Evolutionary conservation across 495 filamentous ascomycete genomes (phyloP).

Genomic region (Echria macrotheca): DNA sequence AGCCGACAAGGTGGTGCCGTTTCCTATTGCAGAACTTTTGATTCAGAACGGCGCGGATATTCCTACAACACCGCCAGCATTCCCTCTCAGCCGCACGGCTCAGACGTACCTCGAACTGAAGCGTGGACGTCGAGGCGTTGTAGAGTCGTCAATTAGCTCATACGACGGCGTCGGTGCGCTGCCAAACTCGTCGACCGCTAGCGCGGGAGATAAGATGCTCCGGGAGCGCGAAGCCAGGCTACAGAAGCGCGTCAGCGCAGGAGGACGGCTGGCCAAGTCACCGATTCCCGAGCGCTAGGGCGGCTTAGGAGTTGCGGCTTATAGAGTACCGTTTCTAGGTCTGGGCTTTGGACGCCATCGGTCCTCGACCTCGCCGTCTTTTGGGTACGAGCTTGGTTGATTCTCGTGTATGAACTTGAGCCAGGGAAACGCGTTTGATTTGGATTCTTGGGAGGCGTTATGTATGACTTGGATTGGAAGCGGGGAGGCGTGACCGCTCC

Average conservation of each 20-base stretch:
- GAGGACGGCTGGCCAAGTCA: conserved; percentile 52
- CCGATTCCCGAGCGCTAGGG: conserved; percentile 52
- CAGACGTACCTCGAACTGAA: conserved; percentile 82
- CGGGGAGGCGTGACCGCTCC: too few species aligned
- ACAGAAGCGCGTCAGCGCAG: conserved; percentile 60
- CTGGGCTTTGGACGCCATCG: conserved; percentile 1
- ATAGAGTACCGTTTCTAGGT: conserved; percentile 19
- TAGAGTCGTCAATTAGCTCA: conserved; percentile 30
- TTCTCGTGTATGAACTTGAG: background rate
- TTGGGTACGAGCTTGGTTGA: too few species aligned
- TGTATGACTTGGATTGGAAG: too few species aligned
- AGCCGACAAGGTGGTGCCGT: conserved; percentile 45
- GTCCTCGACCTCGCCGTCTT: background rate
- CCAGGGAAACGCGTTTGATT: too few species aligned
- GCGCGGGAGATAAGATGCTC: conserved; percentile 36
- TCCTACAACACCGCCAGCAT: conserved; percentile 57
- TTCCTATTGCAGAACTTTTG: conserved; percentile 86
- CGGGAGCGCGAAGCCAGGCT: conserved; percentile 50
- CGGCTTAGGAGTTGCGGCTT: conserved; percentile 22
- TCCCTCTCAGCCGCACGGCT: conserved; percentile 70
- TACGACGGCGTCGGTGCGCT: conserved; percentile 24
- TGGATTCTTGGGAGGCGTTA: too few species aligned
- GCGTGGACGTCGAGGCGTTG: conserved; percentile 44
- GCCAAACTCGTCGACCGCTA: conserved; percentile 12
- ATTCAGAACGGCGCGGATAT: conserved; percentile 93